Evolutionary conservation across 805 yeast genomes (phyloP), one percentile per base, ranked within the genome.

Genomic region (Tetrapisispora nanseiensis): DNA sequence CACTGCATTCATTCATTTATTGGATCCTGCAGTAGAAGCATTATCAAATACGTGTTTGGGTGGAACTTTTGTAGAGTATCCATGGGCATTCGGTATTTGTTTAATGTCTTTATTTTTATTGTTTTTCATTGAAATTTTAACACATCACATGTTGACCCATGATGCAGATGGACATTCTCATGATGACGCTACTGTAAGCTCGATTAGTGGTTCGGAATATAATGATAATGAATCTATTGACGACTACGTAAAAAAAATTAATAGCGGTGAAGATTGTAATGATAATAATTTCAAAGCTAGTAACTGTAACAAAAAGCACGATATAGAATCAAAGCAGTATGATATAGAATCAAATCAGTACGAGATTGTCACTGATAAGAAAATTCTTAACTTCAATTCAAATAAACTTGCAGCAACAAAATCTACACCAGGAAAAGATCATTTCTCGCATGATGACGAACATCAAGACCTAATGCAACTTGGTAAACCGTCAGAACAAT

Each of bases 1-100:
- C 12, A 84, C 94, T 1, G 85, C 89, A 0, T 82, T 84, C 52
- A 77, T 84, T 24, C 94, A 84, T 63, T 65, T 84, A 46, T 62
- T 84, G 45, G 70, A 75, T 47, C 90, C 86, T 0, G 90, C 92
- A 4, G 60, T 69, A 44, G 82, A 79, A 9, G 69, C 75, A 2
- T 65, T 83, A 36, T 44, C 46, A 8, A 40, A 73, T 39, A 71
- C 65, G 7, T 83, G 92, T 64, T 65, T 83, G 24, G 83, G 84
- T 10, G 80, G 78, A 29, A 72, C 73, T 0, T 75, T 76, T 56
- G 66, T 66, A 2, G 66, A 57, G 15, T 76, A 76, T 50, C 72
- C 81, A 15, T 77, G 76, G 74, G 71, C 74, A 21, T 72, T 75
- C 39, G 82, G 75, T 19, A 72, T 76, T 35, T 69, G 75, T 53